phyloP scores from a whole-genome alignment of 257 asterid species.

The Linaria vulgaris region DNA sequence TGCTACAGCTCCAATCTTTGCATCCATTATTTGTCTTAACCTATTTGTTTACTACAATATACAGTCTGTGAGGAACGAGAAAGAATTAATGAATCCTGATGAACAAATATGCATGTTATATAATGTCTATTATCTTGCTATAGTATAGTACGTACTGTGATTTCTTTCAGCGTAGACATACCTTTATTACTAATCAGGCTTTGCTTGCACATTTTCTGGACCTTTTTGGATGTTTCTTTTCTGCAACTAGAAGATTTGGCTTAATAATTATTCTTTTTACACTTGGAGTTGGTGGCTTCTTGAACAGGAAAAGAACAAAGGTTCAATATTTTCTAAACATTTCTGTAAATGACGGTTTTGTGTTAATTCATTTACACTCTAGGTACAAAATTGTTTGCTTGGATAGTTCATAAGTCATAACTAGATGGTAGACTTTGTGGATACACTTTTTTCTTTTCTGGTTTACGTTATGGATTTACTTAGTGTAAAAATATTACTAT shows the following conservation, averaged over 20 bases:
- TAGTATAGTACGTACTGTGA: neutral
- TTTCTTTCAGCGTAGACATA: slow-evolving; percentile 22
- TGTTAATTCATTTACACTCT: too few relatives aligned
- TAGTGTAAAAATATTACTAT: too few relatives aligned
- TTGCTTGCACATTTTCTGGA: neutral
- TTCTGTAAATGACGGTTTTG: too few relatives aligned
- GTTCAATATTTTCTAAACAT: too few relatives aligned
- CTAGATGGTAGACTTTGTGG: too few relatives aligned
- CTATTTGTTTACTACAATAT: neutral
- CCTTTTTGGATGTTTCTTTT: slow-evolving; percentile 4
- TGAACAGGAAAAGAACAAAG: slow-evolving; percentile 21
- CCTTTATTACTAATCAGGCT: slow-evolving; percentile 23
- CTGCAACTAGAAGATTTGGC: slow-evolving; percentile 22
- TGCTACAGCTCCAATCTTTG: slow-evolving; percentile 29
- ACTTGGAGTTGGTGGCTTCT: slow-evolving; percentile 17
- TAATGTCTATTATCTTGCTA: neutral
- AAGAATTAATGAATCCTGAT: neutral
- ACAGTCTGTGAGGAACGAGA: slow-evolving; percentile 1
- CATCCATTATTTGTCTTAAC: slow-evolving; percentile 27
- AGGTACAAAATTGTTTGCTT: too few relatives aligned
- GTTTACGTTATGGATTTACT: too few relatives aligned
- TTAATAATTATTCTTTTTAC: slow-evolving; percentile 31
- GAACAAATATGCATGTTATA: slow-evolving; percentile 15
- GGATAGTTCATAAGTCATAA: too few relatives aligned
- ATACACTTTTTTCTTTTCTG: too few relatives aligned